A percentile compares a stretch with the other conserved stretches of the same genome.
phyloP scores from a whole-genome alignment of 129 eudicot species.

The Kitagawia praeruptora region DNA sequence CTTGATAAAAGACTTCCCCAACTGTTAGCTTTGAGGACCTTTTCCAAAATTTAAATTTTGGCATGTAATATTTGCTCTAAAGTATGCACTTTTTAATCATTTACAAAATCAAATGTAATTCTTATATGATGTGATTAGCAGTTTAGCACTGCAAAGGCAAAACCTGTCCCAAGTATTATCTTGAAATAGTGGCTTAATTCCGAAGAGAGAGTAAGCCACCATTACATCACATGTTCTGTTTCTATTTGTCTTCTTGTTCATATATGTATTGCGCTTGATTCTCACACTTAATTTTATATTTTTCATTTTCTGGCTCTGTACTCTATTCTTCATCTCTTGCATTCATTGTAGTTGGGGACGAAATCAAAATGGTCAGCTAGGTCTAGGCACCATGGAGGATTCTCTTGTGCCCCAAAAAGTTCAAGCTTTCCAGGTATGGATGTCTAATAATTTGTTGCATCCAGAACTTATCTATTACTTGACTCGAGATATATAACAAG shows the following conservation, averaged over 20 bases:
- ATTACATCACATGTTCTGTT: neutral
- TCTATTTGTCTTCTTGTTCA: neutral
- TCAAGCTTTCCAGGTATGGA: constrained; percentile 68
- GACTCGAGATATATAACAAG: neutral
- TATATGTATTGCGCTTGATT: neutral
- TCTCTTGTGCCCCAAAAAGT: constrained; percentile 80
- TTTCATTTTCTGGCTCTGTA: neutral
- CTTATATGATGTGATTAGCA: neutral
- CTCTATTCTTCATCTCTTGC: constrained; percentile 12
- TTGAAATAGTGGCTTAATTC: neutral
- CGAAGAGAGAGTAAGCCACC: neutral
- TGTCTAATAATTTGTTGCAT: neutral
- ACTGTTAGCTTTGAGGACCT: neutral
- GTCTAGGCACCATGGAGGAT: constrained; percentile 90
- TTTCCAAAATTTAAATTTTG: neutral
- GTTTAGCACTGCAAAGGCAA: neutral
- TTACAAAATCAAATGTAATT: neutral
- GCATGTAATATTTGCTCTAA: neutral
- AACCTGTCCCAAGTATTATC: neutral
- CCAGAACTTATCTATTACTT: neutral
- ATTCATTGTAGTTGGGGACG: constrained; percentile 78
- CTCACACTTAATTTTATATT: neutral
- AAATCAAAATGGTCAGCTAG: constrained; percentile 98
- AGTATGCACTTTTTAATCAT: neutral
- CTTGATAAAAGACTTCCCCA: neutral